These are phyloP conservation scores for Cyclotella distinguenda DNA, from an alignment of 108 stramenopile species.

Conservation along the genomic window DNA sequence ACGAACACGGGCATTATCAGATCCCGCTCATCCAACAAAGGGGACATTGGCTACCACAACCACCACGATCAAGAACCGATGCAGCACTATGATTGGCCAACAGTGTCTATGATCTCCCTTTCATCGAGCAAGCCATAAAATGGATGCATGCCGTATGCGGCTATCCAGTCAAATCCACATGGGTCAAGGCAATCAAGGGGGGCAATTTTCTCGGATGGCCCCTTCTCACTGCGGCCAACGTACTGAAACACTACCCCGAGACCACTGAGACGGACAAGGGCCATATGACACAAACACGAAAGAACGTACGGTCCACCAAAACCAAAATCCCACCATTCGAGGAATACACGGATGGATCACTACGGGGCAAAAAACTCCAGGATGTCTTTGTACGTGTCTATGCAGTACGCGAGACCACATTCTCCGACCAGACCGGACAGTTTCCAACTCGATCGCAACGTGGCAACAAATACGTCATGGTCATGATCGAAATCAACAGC, in stretches of 20 bases:
- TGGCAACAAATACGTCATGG: conserved; percentile 16
- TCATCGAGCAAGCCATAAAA: conserved; percentile 7
- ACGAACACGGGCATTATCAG: not conserved
- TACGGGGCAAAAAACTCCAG: not conserved
- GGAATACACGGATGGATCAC: not conserved
- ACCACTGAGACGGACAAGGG: conserved; percentile 10
- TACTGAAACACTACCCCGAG: conserved; percentile 7
- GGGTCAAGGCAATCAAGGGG: too few relatives aligned
- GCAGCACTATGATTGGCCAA: conserved; percentile 1
- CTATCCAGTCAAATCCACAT: too few relatives aligned
- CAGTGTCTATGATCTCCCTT: conserved; percentile 15
- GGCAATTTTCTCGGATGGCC: conserved; percentile 23
- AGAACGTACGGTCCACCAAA: conserved; percentile 24
- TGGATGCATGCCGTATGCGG: too few relatives aligned
- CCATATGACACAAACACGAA: not conserved
- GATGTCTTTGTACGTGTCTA: conserved; percentile 1
- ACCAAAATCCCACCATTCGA: not conserved
- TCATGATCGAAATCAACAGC: conserved; percentile 19
- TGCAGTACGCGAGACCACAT: not conserved
- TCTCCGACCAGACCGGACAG: conserved; percentile 27
- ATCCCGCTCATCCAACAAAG: conserved; percentile 6
- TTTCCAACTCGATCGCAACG: too few relatives aligned
- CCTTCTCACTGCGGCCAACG: not conserved
- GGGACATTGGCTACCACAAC: not conserved
- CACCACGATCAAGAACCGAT: not conserved